Evolutionary conservation across 2,329 filamentous ascomycete species (phyloP).

Genomic region (Amphichorda felina): DNA sequence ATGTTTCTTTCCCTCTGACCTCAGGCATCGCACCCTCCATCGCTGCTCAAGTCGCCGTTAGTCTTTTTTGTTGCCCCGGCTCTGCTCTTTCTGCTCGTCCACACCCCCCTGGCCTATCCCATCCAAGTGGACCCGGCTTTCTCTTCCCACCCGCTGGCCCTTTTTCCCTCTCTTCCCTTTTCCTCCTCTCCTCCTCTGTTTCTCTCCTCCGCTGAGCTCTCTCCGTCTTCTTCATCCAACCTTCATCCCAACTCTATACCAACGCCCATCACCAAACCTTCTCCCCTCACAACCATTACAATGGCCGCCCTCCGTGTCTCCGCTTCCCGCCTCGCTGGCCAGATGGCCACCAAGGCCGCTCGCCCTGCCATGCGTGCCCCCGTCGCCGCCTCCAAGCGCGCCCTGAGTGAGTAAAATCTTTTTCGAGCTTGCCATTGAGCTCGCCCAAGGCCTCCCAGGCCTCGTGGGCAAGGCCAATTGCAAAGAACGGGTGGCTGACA

Average conservation of each 20-base stretch:
- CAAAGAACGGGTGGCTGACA: not conserved
- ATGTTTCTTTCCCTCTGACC: not conserved
- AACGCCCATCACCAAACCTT: constrained; percentile 10
- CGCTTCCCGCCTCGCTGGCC: constrained; percentile 65
- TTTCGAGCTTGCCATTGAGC: constrained; percentile 15
- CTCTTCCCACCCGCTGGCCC: constrained; percentile 5
- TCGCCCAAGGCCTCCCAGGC: constrained; percentile 4
- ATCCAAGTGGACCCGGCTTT: constrained; percentile 5
- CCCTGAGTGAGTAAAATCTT: constrained; percentile 51
- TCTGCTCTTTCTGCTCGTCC: not conserved
- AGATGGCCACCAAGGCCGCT: constrained; percentile 68
- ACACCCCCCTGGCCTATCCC: not conserved
- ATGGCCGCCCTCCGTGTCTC: constrained; percentile 73
- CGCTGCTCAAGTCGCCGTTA: not conserved
- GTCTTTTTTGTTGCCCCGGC: constrained; percentile 1
- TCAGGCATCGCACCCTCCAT: constrained; percentile 1
- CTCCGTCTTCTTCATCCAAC: constrained; percentile 20
- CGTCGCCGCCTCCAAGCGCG: constrained; percentile 59
- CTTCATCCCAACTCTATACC: constrained; percentile 16
- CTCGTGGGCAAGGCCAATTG: constrained; percentile 1
- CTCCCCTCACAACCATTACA: constrained; percentile 41
- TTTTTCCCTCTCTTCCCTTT: constrained; percentile 19
- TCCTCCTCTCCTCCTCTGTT: constrained; percentile 27
- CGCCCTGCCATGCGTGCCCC: constrained; percentile 60
- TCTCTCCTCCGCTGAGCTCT: constrained; percentile 17